These are phyloP conservation scores for Nitzschia sp. DNA, from an alignment of 108 stramenopile genomes.

Conservation along the genomic window DNA sequence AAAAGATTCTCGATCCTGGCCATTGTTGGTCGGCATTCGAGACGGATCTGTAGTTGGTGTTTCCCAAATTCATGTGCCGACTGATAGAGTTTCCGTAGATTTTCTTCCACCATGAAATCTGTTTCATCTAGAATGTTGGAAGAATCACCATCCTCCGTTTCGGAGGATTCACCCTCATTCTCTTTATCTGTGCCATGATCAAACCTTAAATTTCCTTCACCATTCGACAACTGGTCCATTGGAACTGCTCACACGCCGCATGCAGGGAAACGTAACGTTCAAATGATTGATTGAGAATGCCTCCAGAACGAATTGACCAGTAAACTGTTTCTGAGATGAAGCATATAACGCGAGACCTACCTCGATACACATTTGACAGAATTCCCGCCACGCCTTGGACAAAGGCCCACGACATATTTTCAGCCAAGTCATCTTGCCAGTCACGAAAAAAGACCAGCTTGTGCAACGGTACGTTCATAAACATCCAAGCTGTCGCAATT, in stretches of 20 bases:
- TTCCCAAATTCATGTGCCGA: constrained; percentile 26
- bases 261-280: not conserved
- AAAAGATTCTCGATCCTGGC: constrained; percentile 14
- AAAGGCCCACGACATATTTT: constrained; percentile 30
- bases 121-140: not conserved
- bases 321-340: too few species aligned
- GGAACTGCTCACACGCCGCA: not conserved
- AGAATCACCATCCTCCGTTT: not conserved
- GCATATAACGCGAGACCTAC: too few species aligned
- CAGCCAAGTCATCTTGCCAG: constrained; percentile 23
- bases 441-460: constrained; percentile 16
- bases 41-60: constrained; percentile 16
- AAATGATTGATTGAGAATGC: too few species aligned
- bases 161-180: not conserved
- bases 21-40: constrained; percentile 15
- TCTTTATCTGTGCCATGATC: not conserved
- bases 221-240: not conserved
- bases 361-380: constrained; percentile 19
- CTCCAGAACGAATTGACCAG: too few species aligned
- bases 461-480: constrained; percentile 14
- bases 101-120: constrained; percentile 17
- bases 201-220: constrained; percentile 2
- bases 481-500: constrained; percentile 18
- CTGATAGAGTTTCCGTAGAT: constrained; percentile 19
- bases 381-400: constrained; percentile 13